Conservation (phyloP, 1,139 yeast species). For the Lodderomyces oxycetoniae region DNA sequence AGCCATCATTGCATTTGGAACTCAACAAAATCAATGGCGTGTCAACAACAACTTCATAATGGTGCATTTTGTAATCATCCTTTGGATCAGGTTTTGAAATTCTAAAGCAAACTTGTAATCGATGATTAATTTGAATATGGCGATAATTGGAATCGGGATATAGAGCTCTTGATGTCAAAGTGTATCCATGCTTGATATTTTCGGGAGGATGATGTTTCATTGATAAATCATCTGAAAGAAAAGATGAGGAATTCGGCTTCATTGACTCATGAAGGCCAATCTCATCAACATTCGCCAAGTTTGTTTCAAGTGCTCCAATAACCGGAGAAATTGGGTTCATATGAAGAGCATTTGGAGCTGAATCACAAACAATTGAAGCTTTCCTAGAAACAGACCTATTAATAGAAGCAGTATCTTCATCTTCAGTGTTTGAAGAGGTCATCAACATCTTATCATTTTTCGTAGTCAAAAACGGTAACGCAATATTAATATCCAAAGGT, state of each 20-base stretch:
- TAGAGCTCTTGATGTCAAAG: constrained; percentile 34
- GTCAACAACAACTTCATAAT: constrained; percentile 85
- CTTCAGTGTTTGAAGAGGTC: constrained; percentile 18
- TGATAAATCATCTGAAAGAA: constrained; percentile 15
- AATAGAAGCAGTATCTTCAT: constrained; percentile 11
- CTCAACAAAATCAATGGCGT: constrained; percentile 75
- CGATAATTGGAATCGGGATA: constrained; percentile 71
- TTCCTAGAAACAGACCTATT: constrained; percentile 17
- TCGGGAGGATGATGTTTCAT: constrained; percentile 20
- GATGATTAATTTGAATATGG: constrained; percentile 67
- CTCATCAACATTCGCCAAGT: constrained; percentile 27
- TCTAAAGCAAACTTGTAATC: constrained; percentile 73
- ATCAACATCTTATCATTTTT: constrained; percentile 29
- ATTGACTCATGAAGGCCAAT: constrained; percentile 14
- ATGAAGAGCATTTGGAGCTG: constrained; percentile 6
- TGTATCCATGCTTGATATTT: constrained; percentile 35
- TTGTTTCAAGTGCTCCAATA: constrained; percentile 42
- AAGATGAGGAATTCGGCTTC: constrained; percentile 11
- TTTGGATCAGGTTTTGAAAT: constrained; percentile 64
- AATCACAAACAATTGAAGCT: constrained; percentile 18
- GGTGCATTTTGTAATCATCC: constrained; percentile 59
- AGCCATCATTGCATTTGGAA: constrained; percentile 63
- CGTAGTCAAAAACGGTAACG: constrained; percentile 45
- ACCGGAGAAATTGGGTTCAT: constrained; percentile 32
- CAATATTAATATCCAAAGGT: constrained; percentile 43